Percentiles rank a stretch among this genome's conserved stretches.
Evolutionary conservation across 169 alveolate genomes (phyloP).

Genomic region (Theileria sp.): DNA sequence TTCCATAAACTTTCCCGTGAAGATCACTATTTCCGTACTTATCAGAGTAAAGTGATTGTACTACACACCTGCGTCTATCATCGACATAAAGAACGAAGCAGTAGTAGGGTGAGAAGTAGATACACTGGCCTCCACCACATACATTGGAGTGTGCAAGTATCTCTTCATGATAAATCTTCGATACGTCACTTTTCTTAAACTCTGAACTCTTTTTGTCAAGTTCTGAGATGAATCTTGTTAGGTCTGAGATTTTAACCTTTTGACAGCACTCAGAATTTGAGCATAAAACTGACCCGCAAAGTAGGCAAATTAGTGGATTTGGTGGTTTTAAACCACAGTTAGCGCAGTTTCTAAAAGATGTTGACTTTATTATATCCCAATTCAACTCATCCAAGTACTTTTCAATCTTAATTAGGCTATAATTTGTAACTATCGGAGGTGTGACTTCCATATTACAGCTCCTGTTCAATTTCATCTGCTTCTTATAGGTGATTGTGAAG

Average conservation of each 20-base stretch:
- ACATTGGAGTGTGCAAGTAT: slow-evolving; percentile 31
- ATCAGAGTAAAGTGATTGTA: slow-evolving; percentile 50
- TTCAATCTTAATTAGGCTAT: slow-evolving; percentile 30
- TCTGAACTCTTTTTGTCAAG: slow-evolving; percentile 22
- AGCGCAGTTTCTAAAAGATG: slow-evolving; percentile 41
- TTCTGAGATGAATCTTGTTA: slow-evolving; percentile 1
- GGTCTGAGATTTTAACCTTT: slow-evolving; percentile 17
- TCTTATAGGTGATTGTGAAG: slow-evolving; percentile 9
- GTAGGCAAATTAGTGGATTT: slow-evolving; percentile 55
- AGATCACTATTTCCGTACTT: slow-evolving; percentile 58
- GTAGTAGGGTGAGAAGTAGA: slow-evolving; percentile 59
- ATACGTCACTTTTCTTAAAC: slow-evolving; percentile 9
- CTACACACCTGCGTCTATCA: slow-evolving; percentile 18
- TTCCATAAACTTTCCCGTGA: slow-evolving; percentile 54
- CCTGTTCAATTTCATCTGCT: slow-evolving; percentile 31
- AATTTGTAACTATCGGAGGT: slow-evolving; percentile 50
- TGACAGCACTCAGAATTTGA: slow-evolving; percentile 46
- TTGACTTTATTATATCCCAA: slow-evolving; percentile 42
- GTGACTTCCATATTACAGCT: slow-evolving; percentile 36
- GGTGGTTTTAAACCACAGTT: slow-evolving; percentile 53
- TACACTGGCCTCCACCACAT: slow-evolving; percentile 65
- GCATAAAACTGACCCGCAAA: slow-evolving; percentile 60
- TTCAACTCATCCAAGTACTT: slow-evolving; percentile 26
- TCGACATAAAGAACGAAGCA: slow-evolving; percentile 43
- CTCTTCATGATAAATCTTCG: slow-evolving; percentile 37